These are phyloP conservation scores for Deinandra increscens DNA, from an alignment of 129 eudicot species.

Conservation along the genomic window DNA sequence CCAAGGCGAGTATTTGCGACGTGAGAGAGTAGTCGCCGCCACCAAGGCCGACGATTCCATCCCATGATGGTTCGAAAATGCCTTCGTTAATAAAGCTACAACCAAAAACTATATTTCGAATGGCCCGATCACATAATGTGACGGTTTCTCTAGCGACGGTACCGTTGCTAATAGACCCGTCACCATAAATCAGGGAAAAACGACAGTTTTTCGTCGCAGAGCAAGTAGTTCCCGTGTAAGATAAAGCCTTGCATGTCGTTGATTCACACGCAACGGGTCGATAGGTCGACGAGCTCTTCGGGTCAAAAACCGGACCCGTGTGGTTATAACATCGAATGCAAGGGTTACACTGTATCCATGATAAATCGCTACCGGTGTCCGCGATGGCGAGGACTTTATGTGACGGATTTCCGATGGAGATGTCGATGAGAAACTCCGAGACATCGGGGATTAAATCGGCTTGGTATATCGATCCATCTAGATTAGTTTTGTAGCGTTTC, in stretches of 20 bases:
- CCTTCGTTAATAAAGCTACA: conserved; percentile 28
- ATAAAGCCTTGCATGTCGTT: background rate
- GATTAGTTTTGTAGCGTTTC: background rate
- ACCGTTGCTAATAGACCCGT: conserved; percentile 32
- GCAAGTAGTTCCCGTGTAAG: background rate
- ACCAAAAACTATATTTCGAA: conserved; percentile 29
- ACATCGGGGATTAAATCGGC: conserved; percentile 27
- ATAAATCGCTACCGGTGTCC: conserved; percentile 38
- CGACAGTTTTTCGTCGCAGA: conserved; percentile 13
- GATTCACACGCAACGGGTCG: conserved; percentile 28
- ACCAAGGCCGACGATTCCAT: conserved; percentile 42
- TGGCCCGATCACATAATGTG: conserved; percentile 14
- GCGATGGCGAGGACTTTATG: conserved; percentile 31
- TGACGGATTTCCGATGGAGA: conserved; percentile 33
- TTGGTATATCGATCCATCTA: conserved; percentile 2
- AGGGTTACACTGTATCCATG: conserved; percentile 43
- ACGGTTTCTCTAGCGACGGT: conserved; percentile 29
- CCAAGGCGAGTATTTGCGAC: conserved; percentile 26
- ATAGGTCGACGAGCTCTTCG: conserved; percentile 29
- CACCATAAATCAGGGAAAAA: conserved; percentile 23
- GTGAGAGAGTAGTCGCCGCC: conserved; percentile 37
- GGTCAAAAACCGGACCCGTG: conserved; percentile 29
- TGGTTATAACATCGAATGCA: conserved; percentile 34
- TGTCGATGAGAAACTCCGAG: conserved; percentile 37
- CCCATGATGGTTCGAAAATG: background rate